Conservation (phyloP, 352 stramenopile genomes). For the Phytophthora tentaculata region DNA sequence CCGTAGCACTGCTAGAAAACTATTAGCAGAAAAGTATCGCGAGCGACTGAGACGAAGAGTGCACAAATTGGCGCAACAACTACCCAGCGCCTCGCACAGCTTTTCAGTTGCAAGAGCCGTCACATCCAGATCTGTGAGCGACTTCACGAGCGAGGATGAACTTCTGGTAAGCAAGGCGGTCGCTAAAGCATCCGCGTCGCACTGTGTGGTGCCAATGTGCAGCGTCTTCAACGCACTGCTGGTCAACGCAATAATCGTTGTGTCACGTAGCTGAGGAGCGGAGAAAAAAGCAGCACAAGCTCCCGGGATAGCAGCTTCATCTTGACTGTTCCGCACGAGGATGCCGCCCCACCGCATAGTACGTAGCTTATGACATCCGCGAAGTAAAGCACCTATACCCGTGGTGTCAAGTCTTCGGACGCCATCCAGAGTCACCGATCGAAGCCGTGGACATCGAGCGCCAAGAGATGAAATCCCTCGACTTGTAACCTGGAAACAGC, state of each 20-base stretch:
- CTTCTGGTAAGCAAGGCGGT: conserved; percentile 20
- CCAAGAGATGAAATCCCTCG: conserved; percentile 47
- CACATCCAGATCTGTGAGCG: conserved; percentile 61
- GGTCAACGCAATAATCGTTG: conserved; percentile 36
- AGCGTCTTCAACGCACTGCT: conserved; percentile 45
- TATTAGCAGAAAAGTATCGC: conserved; percentile 70
- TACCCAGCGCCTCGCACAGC: conserved; percentile 54
- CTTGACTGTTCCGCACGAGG: conserved; percentile 55
- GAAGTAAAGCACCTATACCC: conserved; percentile 39
- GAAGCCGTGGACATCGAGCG: conserved; percentile 42
- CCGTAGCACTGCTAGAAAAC: conserved; percentile 54
- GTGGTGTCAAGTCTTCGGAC: conserved; percentile 50
- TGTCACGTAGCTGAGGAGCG: conserved; percentile 50
- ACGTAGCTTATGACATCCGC: conserved; percentile 45
- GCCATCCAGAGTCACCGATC: conserved; percentile 61
- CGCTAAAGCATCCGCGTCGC: conserved; percentile 55
- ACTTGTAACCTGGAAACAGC: conserved; percentile 73
- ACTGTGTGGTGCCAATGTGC: conserved; percentile 63
- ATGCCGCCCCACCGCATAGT: conserved; percentile 61
- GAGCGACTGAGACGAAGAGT: conserved; percentile 67
- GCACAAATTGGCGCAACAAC: conserved; percentile 41
- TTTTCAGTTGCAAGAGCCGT: conserved; percentile 66
- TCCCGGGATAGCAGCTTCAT: conserved; percentile 3
- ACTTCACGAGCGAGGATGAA: conserved; percentile 8
- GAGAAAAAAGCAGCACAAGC: conserved; percentile 68